Evolutionary conservation across 495 filamentous ascomycete species (phyloP).

Genomic region (Penicillium lividum): DNA sequence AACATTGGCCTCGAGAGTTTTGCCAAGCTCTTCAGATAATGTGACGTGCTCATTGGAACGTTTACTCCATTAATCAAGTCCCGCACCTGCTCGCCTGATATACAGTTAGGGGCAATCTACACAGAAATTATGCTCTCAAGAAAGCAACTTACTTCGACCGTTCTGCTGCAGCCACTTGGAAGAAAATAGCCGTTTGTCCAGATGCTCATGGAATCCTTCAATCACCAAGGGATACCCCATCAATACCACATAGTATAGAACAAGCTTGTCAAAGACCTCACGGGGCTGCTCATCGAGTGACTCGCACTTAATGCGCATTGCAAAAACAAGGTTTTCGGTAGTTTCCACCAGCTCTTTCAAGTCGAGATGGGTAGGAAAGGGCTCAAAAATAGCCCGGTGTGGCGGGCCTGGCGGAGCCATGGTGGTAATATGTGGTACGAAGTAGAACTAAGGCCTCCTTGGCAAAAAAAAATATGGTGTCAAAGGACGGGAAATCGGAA

Average conservation of each 20-base stretch:
- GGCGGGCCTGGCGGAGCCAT: conserved; percentile 9
- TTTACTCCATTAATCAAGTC: conserved; percentile 69
- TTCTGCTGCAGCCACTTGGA: conserved; percentile 79
- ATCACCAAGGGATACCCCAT: conserved; percentile 85
- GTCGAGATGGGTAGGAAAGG: conserved; percentile 81
- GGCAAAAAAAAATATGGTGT: not conserved
- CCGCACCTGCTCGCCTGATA: conserved; percentile 64
- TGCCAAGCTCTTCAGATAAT: conserved; percentile 84
- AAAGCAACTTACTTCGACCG: conserved; percentile 31
- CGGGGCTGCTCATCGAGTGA: conserved; percentile 70
- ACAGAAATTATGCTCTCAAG: not conserved
- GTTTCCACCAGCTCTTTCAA: conserved; percentile 69
- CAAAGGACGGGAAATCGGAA: not conserved
- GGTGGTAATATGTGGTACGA: not conserved
- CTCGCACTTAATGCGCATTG: conserved; percentile 69
- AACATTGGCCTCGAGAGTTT: conserved; percentile 65
- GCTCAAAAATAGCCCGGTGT: conserved; percentile 68
- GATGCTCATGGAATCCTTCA: conserved; percentile 65
- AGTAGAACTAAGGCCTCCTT: not conserved
- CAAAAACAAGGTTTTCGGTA: conserved; percentile 81
- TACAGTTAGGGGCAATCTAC: conserved; percentile 14
- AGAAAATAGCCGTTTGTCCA: conserved; percentile 70
- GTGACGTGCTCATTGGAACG: conserved; percentile 77
- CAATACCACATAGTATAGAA: conserved; percentile 76
- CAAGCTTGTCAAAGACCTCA: conserved; percentile 76